These are phyloP conservation scores for Kalmanozyma brasiliensis DNA, from an alignment of 1,284 basidiomycete species.

Conservation along the genomic window DNA sequence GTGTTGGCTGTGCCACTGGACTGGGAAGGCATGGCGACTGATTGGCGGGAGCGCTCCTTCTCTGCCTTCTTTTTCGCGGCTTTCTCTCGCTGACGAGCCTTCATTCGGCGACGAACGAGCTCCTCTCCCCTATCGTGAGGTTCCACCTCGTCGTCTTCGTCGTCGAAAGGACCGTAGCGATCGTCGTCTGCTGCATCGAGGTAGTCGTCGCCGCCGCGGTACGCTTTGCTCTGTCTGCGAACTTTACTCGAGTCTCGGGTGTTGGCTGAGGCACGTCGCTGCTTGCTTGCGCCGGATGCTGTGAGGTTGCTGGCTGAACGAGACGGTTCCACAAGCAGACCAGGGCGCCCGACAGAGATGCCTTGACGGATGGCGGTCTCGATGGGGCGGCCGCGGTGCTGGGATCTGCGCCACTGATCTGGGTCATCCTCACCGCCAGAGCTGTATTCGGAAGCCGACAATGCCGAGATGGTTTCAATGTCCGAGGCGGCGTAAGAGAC, in stretches of 20 bases:
- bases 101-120: constrained; percentile 71
- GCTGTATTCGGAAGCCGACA: constrained; percentile 58
- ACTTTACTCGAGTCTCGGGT: constrained; percentile 38
- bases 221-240: constrained; percentile 36
- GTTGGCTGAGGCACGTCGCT: constrained; percentile 31
- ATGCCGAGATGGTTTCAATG: constrained; percentile 50
- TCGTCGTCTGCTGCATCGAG: constrained; percentile 42
- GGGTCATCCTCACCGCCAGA: constrained; percentile 52
- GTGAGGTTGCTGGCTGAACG: constrained; percentile 34
- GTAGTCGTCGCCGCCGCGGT: constrained; percentile 35
- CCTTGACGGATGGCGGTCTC: constrained; percentile 37
- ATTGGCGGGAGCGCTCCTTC: constrained; percentile 48
- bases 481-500: constrained; percentile 57
- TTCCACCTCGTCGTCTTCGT: constrained; percentile 70
- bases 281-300: constrained; percentile 14
- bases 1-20: constrained; percentile 5
- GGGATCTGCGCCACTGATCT: constrained; percentile 30
- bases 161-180: constrained; percentile 46
- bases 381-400: constrained; percentile 21
- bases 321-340: constrained; percentile 35
- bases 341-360: constrained; percentile 25
- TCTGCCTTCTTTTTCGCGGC: constrained; percentile 65
- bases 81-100: constrained; percentile 69
- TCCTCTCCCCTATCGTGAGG: constrained; percentile 72
- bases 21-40: constrained; percentile 14